A percentile compares a stretch with the other conserved stretches of the same genome.
phyloP scores from a whole-genome alignment of 2,329 filamentous ascomycete species.

The Paradendryphiella salina region DNA sequence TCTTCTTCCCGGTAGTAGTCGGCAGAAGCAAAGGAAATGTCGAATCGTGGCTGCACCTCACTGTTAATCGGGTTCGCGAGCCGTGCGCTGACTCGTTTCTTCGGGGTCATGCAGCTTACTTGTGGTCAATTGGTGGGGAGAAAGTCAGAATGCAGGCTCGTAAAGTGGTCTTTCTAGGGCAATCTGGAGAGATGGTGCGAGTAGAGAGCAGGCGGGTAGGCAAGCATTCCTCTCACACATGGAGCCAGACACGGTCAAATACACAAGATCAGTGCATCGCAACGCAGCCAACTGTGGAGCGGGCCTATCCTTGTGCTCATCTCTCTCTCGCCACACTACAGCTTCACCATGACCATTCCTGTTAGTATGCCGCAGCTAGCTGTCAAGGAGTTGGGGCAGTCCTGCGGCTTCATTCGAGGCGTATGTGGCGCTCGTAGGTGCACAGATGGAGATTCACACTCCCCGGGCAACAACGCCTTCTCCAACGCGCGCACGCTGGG shows the following conservation, averaged over 20 bases:
- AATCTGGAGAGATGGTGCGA: slow-evolving; percentile 25
- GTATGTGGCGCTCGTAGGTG: slow-evolving; percentile 39
- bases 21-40: slow-evolving; percentile 22
- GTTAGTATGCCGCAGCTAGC: slow-evolving; percentile 34
- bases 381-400: slow-evolving; percentile 37
- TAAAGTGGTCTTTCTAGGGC: slow-evolving; percentile 23
- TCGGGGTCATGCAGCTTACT: slow-evolving; percentile 21
- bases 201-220: slow-evolving; percentile 15
- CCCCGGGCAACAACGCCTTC: slow-evolving; percentile 15
- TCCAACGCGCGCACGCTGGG: background rate
- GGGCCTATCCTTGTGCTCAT: slow-evolving; percentile 40
- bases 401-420: slow-evolving; percentile 38
- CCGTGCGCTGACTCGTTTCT: slow-evolving; percentile 34
- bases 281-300: slow-evolving; percentile 31
- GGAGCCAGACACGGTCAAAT: slow-evolving; percentile 40
- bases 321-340: slow-evolving; percentile 29
- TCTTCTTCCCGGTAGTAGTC: slow-evolving; percentile 13
- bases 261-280: slow-evolving; percentile 37
- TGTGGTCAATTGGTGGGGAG: background rate
- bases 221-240: slow-evolving; percentile 21
- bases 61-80: slow-evolving; percentile 14
- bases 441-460: slow-evolving; percentile 33
- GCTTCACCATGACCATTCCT: slow-evolving; percentile 35
- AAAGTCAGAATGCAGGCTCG: background rate
- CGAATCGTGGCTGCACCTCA: slow-evolving; percentile 22